A percentile compares a stretch with the other conserved stretches of the same genome.
phyloP scores from a whole-genome alignment of 495 filamentous ascomycete species.

The Penicillium roqueforti region DNA sequence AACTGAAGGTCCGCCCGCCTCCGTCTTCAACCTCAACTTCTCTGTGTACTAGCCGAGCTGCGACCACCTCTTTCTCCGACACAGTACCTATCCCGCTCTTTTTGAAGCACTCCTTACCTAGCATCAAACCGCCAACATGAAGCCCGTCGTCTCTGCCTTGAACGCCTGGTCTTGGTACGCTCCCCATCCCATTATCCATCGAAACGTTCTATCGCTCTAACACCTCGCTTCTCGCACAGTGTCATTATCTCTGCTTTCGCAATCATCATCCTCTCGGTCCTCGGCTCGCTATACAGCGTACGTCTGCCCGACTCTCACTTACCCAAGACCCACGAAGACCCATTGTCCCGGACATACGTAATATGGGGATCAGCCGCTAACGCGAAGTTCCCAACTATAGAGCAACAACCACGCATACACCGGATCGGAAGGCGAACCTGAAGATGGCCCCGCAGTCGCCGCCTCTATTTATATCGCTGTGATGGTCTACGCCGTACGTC shows the following conservation, averaged over 20 bases:
- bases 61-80: not conserved
- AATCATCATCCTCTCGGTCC: slow-evolving; percentile 79
- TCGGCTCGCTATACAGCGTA: slow-evolving; percentile 75
- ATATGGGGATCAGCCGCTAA: slow-evolving; percentile 8
- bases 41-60: not conserved
- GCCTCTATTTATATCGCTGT: slow-evolving; percentile 81
- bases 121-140: slow-evolving; percentile 57
- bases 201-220: slow-evolving; percentile 11
- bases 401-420: slow-evolving; percentile 74
- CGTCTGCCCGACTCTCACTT: slow-evolving; percentile 5
- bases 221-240: slow-evolving; percentile 40
- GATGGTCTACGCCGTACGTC: slow-evolving; percentile 74
- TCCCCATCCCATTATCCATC: slow-evolving; percentile 10
- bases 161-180: slow-evolving; percentile 90
- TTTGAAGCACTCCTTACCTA: not conserved
- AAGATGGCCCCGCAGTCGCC: slow-evolving; percentile 71
- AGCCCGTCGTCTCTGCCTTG: slow-evolving; percentile 82
- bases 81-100: not conserved
- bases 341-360: slow-evolving; percentile 1
- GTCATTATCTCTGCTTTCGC: slow-evolving; percentile 84
- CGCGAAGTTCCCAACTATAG: slow-evolving; percentile 27
- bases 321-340: slow-evolving; percentile 7
- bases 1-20: slow-evolving; percentile 30
- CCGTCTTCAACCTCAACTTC: slow-evolving; percentile 21
- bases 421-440: slow-evolving; percentile 67